Base-by-base conservation (phyloP, 306 rosid species). In the Fragaria vesca region DNA sequence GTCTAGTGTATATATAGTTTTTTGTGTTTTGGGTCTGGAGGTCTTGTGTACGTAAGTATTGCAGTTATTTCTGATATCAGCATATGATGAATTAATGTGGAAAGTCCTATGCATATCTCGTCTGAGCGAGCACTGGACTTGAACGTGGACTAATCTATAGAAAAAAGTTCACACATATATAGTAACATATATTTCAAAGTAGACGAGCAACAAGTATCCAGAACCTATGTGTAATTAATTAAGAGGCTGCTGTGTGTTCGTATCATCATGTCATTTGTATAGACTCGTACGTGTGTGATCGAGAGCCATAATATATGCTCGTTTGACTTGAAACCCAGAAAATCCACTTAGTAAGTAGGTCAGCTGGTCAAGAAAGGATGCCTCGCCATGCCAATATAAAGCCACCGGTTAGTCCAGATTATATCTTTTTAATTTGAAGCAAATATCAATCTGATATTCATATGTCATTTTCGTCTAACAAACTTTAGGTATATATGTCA, bases 381-480 rank as follows among this genome's bases (percentile, higher is more conserved):
- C 66, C 8, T 7, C 13, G 12, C 16, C 5, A 45, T 45, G 48
- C 55, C 42, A 6, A 38, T 16, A 68, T 3, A 32, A 32, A 32
- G 36, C 36, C 36, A 32, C 36, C 36, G 3, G 36, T 32, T 24
- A 32, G 36, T 2, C 34, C 36, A 32, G 4, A 32, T 32, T 32
- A 32, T 32, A 32, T 3, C 34, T 32, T 24, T 24, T 24, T 32
- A 32, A 32, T 32, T 32, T 32, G 34, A 2, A 32, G 34, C 3
- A 32, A 32, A 32, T 32, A 32, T 32, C 34, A 32, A 32, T 32
- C 34, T 32, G 0, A 2, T 16, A 3, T 20, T 28, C 28, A 13
- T 4, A 1, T 63, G 79, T 75, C 62, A 75, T 36, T 47, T 77
- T 60, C 71, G 26, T 24, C 17, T 5, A 60, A 60, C 71, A 30